Evolutionary conservation across 2,329 filamentous ascomycete species (phyloP), one percentile per base, ranked within the genome.

Genomic region (Apiospora saccharicola): DNA sequence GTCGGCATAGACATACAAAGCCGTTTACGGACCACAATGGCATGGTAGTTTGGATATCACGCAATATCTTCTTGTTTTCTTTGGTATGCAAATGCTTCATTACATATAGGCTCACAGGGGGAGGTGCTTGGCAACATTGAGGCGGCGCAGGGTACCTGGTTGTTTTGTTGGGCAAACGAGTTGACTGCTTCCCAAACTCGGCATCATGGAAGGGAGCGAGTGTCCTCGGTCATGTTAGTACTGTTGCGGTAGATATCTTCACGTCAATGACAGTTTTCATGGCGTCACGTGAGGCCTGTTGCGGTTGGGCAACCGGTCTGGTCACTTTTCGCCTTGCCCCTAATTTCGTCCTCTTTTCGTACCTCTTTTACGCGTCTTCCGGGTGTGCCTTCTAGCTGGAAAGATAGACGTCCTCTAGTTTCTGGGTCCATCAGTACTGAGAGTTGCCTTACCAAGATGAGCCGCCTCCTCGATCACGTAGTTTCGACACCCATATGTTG

Each of bases 1-100:
- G 74, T 78, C 76, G 74, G 75, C 76, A 77, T 77, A 78, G 76
- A 77, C 70, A 77, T 30, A 70, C 68, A 76, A 12, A 37, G 34
- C 73, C 24, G 72, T 68, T 64, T 46, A 72, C 22, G 71, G 69
- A 13, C 10, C 49, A 43, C 47, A 43, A 53, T 24, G 47, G 68
- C 68, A 70, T 22, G 53, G 53, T 30, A 61, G 22, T 61, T 61
- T 34, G 14, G 37, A 37, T 37, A 61, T n/a, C 10, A 30, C 53
- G 26, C 26, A 57, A 34, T 14, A 24, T 57, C 26, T 34, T 19
- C 46, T 47, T 8, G 19, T 47, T 47, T 47, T 47, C 8, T 16
- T 7, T 8, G 13, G 26, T 13, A 51, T 26, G 4, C 4, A 14
- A 51, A 26, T 26, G n/a, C n/a, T 41, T 41, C 10, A n/a, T 16